phyloP scores from a whole-genome alignment of 2,329 filamentous ascomycete genomes.

The Lojkania enalia region DNA sequence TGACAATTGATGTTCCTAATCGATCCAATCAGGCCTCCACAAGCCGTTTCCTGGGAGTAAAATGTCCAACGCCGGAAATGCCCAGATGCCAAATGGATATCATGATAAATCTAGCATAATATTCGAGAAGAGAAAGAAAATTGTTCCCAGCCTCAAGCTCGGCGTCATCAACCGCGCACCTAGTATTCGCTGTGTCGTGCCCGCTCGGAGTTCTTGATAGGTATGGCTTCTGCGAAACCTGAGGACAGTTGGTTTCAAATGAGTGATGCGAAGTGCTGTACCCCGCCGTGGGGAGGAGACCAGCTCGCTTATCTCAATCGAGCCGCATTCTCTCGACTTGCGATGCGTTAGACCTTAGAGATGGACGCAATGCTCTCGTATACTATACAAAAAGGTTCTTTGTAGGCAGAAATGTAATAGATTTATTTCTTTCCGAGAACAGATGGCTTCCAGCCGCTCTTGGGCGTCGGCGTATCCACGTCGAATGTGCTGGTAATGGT shows the following conservation, averaged over 20 bases:
- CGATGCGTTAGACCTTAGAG: neutral
- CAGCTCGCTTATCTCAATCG: constrained; percentile 1
- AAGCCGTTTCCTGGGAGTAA: neutral
- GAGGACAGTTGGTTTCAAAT: neutral
- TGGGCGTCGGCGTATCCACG: constrained; percentile 28
- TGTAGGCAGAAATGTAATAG: neutral
- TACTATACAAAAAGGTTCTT: neutral
- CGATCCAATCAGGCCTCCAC: neutral
- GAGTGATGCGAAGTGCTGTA: neutral
- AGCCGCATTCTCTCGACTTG: constrained; percentile 7
- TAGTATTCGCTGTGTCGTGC: too few species aligned
- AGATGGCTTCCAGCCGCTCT: constrained; percentile 19
- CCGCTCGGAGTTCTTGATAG: too few species aligned
- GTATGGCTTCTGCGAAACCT: too few species aligned
- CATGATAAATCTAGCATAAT: too few species aligned
- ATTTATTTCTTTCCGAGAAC: constrained; percentile 13
- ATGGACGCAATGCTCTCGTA: neutral
- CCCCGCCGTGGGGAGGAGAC: neutral
- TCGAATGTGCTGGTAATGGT: constrained; percentile 41
- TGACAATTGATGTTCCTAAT: constrained; percentile 2
- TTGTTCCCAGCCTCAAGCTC: too few species aligned
- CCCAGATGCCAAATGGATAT: too few species aligned
- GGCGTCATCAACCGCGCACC: too few species aligned
- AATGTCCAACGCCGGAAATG: neutral
- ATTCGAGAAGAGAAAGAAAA: too few species aligned